Conservation (phyloP, 2,329 filamentous ascomycete species). For the Tympanopsis confertula region DNA sequence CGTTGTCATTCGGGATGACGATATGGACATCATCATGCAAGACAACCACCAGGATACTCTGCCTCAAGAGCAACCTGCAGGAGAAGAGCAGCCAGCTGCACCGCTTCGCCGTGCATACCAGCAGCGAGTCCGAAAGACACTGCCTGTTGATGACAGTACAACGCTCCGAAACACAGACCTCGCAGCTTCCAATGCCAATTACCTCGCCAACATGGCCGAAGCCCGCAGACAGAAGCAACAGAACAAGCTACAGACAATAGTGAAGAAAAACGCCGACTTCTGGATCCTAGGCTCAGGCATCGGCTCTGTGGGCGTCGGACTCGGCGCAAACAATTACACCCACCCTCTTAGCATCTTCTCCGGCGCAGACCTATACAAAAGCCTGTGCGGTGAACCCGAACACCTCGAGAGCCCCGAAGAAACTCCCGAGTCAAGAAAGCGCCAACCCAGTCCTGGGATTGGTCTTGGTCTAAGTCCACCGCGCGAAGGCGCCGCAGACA, state of each 20-base stretch:
- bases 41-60: no score
- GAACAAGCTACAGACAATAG: conserved; percentile 26
- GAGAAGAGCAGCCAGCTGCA: no score
- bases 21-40: no score
- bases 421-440: not conserved
- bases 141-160: not conserved
- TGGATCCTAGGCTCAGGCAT: conserved; percentile 48
- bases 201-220: conserved; percentile 10
- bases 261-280: conserved; percentile 50
- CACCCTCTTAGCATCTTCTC: conserved; percentile 47
- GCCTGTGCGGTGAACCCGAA: no score
- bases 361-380: conserved; percentile 37
- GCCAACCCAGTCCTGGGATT: no score
- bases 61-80: no score
- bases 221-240: conserved; percentile 28
- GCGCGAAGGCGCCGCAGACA: no score
- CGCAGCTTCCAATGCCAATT: not conserved
- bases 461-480: no score
- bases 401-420: conserved; percentile 2
- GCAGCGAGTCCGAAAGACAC: not conserved
- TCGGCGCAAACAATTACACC: conserved; percentile 23
- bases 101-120: no score
- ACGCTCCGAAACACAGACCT: not conserved
- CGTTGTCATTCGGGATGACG: no score
- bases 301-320: conserved; percentile 34